A percentile compares a stretch with the other conserved stretches of the same genome.
Conservation (phyloP, 2,329 filamentous ascomycete genomes). For the Chrysoporthe deuterocubensis region DNA sequence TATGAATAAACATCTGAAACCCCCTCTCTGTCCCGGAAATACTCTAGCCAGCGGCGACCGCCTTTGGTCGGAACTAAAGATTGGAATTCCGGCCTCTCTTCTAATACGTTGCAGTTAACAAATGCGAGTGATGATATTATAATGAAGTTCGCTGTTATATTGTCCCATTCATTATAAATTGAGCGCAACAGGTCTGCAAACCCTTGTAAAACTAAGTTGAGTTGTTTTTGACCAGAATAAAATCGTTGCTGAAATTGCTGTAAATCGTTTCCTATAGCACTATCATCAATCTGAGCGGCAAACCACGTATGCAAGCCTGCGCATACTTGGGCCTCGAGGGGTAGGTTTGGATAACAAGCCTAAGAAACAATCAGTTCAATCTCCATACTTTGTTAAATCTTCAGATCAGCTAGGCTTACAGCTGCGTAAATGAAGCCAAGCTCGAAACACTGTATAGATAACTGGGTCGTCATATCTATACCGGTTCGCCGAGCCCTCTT, state of each 20-base stretch:
- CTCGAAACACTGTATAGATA: conserved; percentile 1
- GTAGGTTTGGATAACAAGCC: neutral
- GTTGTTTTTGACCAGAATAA: neutral
- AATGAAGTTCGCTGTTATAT: conserved; percentile 6
- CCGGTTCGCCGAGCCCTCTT: neutral
- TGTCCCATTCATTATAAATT: conserved; percentile 6
- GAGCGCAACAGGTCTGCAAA: conserved; percentile 9
- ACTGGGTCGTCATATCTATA: neutral
- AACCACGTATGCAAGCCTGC: conserved; percentile 16
- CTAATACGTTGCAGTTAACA: conserved; percentile 16
- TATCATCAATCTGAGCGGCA: conserved; percentile 8
- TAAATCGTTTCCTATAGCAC: neutral
- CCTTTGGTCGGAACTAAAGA: conserved; percentile 6
- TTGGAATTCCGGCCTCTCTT: conserved; percentile 11
- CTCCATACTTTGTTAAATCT: neutral
- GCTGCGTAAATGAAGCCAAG: conserved; percentile 14
- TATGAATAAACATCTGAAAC: conserved; percentile 11
- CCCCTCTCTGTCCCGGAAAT: conserved; percentile 13
- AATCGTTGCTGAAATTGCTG: conserved; percentile 12
- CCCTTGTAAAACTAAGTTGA: neutral
- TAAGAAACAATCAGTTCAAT: neutral
- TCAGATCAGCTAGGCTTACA: neutral
- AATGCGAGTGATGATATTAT: conserved; percentile 14
- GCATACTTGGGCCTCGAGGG: conserved; percentile 7
- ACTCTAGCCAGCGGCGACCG: conserved; percentile 14